Conservation (phyloP, 2,329 filamentous ascomycete species). For the Colletotrichum sp. region DNA sequence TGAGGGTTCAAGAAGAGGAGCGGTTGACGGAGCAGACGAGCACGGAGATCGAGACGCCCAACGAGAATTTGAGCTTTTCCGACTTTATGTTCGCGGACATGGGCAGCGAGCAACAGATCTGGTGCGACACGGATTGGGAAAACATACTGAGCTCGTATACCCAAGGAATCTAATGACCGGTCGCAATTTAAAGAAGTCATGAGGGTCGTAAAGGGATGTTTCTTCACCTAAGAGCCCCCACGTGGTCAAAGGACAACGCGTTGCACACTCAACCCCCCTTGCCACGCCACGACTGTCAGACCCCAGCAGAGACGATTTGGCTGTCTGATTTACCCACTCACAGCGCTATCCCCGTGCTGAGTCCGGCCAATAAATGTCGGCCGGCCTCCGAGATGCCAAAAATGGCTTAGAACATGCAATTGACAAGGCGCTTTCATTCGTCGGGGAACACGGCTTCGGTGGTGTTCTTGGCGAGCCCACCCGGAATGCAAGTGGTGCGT, state of each 20-base stretch:
- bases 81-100: not conserved
- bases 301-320: too few relatives aligned
- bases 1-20: not conserved
- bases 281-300: too few relatives aligned
- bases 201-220: too few relatives aligned
- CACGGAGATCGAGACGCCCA: not conserved
- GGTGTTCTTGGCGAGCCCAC: not conserved
- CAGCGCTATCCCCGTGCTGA: too few relatives aligned
- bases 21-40: not conserved
- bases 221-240: too few relatives aligned
- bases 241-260: too few relatives aligned
- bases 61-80: not conserved
- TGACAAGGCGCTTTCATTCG: not conserved
- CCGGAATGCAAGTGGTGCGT: not conserved
- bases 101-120: not conserved
- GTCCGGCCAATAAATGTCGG: too few relatives aligned
- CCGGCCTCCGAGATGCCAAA: not conserved
- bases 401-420: not conserved
- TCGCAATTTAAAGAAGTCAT: not conserved
- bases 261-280: too few relatives aligned
- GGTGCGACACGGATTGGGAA: slow-evolving; percentile 7
- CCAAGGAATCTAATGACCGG: not conserved
- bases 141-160: slow-evolving; percentile 8
- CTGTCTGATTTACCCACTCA: too few relatives aligned
- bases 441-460: not conserved